Evolutionary conservation across 1,284 basidiomycete genomes (phyloP).

Genomic region (Marasmius sp.): DNA sequence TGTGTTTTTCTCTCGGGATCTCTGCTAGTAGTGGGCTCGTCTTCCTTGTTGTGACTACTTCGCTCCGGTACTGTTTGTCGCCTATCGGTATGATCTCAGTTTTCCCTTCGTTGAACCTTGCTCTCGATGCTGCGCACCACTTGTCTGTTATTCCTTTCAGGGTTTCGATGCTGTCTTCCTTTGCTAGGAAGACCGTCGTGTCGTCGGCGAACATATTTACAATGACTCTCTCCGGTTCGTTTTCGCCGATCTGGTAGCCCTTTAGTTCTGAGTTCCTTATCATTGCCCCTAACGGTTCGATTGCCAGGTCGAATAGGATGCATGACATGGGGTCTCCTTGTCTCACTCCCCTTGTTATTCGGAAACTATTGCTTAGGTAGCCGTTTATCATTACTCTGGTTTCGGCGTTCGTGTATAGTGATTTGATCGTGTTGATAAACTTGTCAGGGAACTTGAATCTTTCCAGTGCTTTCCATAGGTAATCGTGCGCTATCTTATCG

Average conservation of each 20-base stretch:
- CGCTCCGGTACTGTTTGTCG: constrained; percentile 7
- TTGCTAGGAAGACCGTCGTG: constrained; percentile 21
- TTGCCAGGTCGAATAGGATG: constrained; percentile 27
- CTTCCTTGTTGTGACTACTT: not conserved
- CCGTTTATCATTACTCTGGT: constrained; percentile 21
- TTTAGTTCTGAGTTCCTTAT: constrained; percentile 14
- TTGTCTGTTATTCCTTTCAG: constrained; percentile 18
- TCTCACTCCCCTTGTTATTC: constrained; percentile 17
- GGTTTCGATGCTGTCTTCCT: constrained; percentile 15
- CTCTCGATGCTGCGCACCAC: constrained; percentile 31
- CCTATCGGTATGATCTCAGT: constrained; percentile 34
- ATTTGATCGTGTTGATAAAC: constrained; percentile 13
- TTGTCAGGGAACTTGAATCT: constrained; percentile 7
- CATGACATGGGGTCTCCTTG: constrained; percentile 27
- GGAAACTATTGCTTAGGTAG: constrained; percentile 4
- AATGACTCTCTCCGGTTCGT: constrained; percentile 13
- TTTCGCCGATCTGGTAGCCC: constrained; percentile 13
- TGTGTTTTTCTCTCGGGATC: constrained; percentile 22
- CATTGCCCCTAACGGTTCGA: constrained; percentile 20
- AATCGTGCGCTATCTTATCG: constrained; percentile 10
- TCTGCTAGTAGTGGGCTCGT: constrained; percentile 11
- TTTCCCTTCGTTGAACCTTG: constrained; percentile 33
- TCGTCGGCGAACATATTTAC: constrained; percentile 30
- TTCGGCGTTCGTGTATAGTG: constrained; percentile 17
- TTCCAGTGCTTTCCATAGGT: constrained; percentile 16